Evolutionary conservation across 176 grass and related monocot species (phyloP), one percentile per base, ranked within the genome.

Genomic region (Cocos nucifera): DNA sequence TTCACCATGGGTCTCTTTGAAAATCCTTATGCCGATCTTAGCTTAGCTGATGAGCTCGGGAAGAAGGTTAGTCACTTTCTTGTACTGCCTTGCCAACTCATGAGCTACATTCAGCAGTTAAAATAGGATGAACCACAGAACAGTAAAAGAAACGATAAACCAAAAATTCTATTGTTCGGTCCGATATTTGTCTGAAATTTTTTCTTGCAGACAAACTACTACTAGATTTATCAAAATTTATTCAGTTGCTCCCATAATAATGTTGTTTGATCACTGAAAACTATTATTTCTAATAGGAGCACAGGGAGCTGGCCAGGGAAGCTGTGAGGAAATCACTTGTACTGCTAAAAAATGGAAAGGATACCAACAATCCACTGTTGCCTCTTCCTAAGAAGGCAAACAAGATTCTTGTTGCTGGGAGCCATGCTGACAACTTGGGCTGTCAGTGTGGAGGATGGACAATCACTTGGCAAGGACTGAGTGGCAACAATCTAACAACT

Each of bases 401-500:
- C 0, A 72, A 72, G 3, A 61, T 72, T 15, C 49, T 72, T 8
- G 57, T 72, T 14, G 69, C 69, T 0, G 69, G 57, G 7, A 22
- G 17, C 10, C 58, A 72, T 17, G 69, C 69, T 5, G 69, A 72
- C 18, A 72, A 62, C 50, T 53, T 72, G 23, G 69, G 69, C 5
- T 61, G 61, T 16, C 69, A 72, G 16, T 90, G 87, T 19, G 87
- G 87, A 59, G 87, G 87, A 4, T 90, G 87, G 87, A 90, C 87
- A 0, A 83, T 90, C 26, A 67, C 72, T 1, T 90, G 87, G 87
- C 87, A 90, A 70, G 87, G 87, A 55, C 23, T 69, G 12, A 3
- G 35, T 16, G 87, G 87, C 44, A 90, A 90, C 52, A 74, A 82
- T 63, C 7, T 66, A 35, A 90, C 83, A 4, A 57, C 15, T 17